Evolutionary conservation across 139 green algal species (phyloP).

Genomic region (Auxenochlorella pyrenoidosa): DNA sequence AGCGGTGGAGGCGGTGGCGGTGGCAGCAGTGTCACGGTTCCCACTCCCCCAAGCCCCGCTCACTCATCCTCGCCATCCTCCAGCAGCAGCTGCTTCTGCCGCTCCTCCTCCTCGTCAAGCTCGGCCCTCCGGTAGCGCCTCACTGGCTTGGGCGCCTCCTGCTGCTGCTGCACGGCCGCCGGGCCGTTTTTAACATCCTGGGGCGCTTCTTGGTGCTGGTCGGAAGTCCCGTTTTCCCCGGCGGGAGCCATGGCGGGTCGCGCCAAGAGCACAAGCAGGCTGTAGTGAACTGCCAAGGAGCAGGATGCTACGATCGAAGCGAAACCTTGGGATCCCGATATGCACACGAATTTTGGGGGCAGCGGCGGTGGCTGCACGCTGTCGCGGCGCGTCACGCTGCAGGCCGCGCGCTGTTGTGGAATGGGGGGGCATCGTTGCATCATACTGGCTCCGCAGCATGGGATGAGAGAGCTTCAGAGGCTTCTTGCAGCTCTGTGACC

Average conservation of each 20-base stretch:
- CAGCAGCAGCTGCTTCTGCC: slow-evolving; percentile 42
- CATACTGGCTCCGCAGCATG: too few relatives aligned
- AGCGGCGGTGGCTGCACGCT: too few relatives aligned
- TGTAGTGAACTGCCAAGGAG: too few relatives aligned
- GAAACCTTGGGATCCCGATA: too few relatives aligned
- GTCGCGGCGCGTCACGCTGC: too few relatives aligned
- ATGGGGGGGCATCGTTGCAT: too few relatives aligned
- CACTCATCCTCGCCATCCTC: slow-evolving; percentile 54
- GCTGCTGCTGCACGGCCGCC: neutral
- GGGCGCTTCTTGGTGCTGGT: neutral
- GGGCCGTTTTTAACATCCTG: slow-evolving; percentile 33
- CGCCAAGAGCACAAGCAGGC: too few relatives aligned
- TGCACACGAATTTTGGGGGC: too few relatives aligned
- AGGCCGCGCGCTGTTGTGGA: too few relatives aligned
- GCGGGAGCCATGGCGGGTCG: neutral
- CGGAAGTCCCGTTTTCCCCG: neutral
- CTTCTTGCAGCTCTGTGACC: too few relatives aligned
- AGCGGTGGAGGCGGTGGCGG: slow-evolving; percentile 31
- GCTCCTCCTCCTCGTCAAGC: slow-evolving; percentile 73
- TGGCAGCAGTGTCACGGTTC: neutral
- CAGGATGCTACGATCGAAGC: neutral
- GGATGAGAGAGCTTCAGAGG: too few relatives aligned
- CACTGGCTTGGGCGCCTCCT: slow-evolving; percentile 7
- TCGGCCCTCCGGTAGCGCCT: slow-evolving; percentile 76
- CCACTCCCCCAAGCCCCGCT: neutral